Evolutionary conservation across 1,139 yeast genomes (phyloP).

Genomic region (Pneumocystis sp.): DNA sequence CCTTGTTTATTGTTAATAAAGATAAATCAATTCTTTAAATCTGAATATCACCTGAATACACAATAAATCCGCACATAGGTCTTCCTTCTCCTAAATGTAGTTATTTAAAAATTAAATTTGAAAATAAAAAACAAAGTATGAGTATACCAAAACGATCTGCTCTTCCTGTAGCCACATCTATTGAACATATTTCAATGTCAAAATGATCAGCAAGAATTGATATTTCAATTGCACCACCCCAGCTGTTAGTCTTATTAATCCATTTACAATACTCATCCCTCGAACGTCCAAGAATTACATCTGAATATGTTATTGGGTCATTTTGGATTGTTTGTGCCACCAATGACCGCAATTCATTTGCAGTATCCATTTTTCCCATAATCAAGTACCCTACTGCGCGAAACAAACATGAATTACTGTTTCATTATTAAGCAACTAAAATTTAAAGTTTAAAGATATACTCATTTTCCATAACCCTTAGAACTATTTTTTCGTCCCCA

Average conservation of each 20-base stretch:
- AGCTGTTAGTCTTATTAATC: constrained; percentile 46
- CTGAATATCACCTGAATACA: neutral
- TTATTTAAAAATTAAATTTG: neutral
- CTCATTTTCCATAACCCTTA: constrained; percentile 2
- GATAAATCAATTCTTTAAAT: neutral
- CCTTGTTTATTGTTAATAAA: constrained; percentile 20
- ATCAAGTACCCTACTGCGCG: constrained; percentile 49
- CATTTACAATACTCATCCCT: constrained; percentile 41
- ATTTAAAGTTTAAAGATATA: constrained; percentile 20
- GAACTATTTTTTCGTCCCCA: neutral
- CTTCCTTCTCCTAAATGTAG: neutral
- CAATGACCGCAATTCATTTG: constrained; percentile 32
- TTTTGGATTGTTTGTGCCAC: constrained; percentile 34
- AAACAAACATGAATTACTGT: constrained; percentile 69
- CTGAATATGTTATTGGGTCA: constrained; percentile 37
- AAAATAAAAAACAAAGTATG: neutral
- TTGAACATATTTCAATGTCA: constrained; percentile 40
- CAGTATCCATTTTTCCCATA: constrained; percentile 27
- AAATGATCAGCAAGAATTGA: constrained; percentile 47
- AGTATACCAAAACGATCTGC: constrained; percentile 38
- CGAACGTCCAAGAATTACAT: constrained; percentile 44
- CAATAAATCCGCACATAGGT: neutral
- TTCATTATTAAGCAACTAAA: constrained; percentile 49
- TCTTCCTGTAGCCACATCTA: constrained; percentile 54
- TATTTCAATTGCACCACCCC: constrained; percentile 83